These are phyloP conservation scores for Salvia splendens DNA, from an alignment of 257 asterid genomes.

Conservation along the genomic window DNA sequence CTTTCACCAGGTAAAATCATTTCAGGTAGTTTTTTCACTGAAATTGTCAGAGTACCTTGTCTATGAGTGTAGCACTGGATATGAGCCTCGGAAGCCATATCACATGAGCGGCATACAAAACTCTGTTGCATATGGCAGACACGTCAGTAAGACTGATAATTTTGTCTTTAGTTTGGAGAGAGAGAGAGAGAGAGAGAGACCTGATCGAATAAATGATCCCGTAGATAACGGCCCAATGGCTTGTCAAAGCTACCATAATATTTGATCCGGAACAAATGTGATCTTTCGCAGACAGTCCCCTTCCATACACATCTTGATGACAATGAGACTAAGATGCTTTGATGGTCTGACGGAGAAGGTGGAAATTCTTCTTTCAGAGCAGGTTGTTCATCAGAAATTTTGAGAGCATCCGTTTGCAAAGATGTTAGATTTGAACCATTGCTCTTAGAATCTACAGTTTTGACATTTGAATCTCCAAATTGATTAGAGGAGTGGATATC, in stretches of 20 bases:
- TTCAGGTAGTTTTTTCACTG: slow-evolving; percentile 86
- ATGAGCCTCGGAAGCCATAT: slow-evolving; percentile 94
- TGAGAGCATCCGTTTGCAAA: slow-evolving; percentile 46
- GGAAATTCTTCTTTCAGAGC: slow-evolving; percentile 70
- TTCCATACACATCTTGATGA: slow-evolving; percentile 95
- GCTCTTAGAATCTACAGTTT: slow-evolving; percentile 35
- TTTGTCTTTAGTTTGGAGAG: slow-evolving; percentile 17
- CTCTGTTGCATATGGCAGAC: slow-evolving; percentile 50
- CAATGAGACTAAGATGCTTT: slow-evolving; percentile 87
- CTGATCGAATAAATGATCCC: slow-evolving; percentile 89
- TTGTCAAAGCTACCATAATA: slow-evolving; percentile 87
- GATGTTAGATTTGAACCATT: slow-evolving; percentile 37
- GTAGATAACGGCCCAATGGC: slow-evolving; percentile 94
- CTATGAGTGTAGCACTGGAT: slow-evolving; percentile 95
- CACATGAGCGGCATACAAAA: slow-evolving; percentile 81
- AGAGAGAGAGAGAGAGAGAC: slow-evolving; percentile 47
- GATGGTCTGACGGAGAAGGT: slow-evolving; percentile 89
- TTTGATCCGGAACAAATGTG: slow-evolving; percentile 86
- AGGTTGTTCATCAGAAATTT: slow-evolving; percentile 43
- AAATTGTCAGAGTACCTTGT: slow-evolving; percentile 92
- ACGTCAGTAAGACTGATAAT: slow-evolving; percentile 25
- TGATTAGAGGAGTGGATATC: slow-evolving; percentile 32
- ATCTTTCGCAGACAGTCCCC: slow-evolving; percentile 92
- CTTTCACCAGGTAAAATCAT: slow-evolving; percentile 72
- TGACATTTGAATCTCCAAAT: slow-evolving; percentile 36